These are phyloP conservation scores for Leccinum incarnatum DNA, from an alignment of 768 basidiomycete genomes.

Conservation along the genomic window DNA sequence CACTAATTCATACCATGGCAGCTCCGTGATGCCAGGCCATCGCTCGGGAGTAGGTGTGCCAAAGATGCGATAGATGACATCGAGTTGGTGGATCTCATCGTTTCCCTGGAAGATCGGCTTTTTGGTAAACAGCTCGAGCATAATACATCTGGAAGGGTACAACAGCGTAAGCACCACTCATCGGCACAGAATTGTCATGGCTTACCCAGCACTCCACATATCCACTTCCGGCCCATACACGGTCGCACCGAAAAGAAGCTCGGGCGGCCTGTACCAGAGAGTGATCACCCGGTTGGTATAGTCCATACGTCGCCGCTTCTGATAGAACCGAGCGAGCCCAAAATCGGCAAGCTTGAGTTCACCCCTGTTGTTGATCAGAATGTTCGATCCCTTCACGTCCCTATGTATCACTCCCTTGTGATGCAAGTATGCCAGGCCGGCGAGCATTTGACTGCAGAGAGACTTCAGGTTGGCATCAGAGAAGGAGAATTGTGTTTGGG, in stretches of 20 bases:
- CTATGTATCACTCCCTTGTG: slow-evolving; percentile 95
- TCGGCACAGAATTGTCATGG: not conserved
- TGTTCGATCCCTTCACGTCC: slow-evolving; percentile 99
- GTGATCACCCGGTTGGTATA: slow-evolving; percentile 99
- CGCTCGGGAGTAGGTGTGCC: slow-evolving; percentile 82
- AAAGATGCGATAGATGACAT: slow-evolving; percentile 86
- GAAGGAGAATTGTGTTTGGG: slow-evolving; percentile 86
- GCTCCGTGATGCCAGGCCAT: slow-evolving; percentile 78
- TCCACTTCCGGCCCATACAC: slow-evolving; percentile 97
- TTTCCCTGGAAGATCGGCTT: slow-evolving; percentile 97
- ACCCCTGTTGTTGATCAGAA: slow-evolving; percentile 85
- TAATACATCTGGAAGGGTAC: slow-evolving; percentile 73
- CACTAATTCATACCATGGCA: slow-evolving; percentile 99
- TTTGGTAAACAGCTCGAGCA: slow-evolving; percentile 94
- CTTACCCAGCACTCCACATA: slow-evolving; percentile 98
- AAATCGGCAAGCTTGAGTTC: slow-evolving; percentile 97
- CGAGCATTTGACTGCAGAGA: slow-evolving; percentile 92
- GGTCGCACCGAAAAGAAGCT: slow-evolving; percentile 91
- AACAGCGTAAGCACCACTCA: not conserved
- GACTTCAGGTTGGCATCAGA: slow-evolving; percentile 90
- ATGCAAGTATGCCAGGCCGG: slow-evolving; percentile 92
- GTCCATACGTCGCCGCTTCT: slow-evolving; percentile 84
- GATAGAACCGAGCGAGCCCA: slow-evolving; percentile 94
- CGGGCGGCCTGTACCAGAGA: slow-evolving; percentile 96
- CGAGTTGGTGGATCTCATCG: slow-evolving; percentile 96